Evolutionary conservation across 2,329 filamentous ascomycete species (phyloP), one percentile per base, ranked within the genome.

Genomic region (Helotiales sp.): DNA sequence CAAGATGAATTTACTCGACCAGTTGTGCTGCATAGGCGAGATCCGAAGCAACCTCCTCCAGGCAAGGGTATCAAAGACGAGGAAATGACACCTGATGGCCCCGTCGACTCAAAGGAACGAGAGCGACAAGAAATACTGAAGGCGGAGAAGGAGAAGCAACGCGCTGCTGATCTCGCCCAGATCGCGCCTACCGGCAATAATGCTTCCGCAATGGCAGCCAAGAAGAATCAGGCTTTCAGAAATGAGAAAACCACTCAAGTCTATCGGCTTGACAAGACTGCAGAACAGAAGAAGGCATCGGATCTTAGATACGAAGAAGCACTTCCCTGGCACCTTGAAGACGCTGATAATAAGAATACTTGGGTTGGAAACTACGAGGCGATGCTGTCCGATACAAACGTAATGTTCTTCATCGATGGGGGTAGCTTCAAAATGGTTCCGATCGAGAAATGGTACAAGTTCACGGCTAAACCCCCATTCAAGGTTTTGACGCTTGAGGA

Each of bases 361-460:
- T 98, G 93, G 91, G 87, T 95, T 31, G 95, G 93, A 44, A 89
- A 87, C 56, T 97, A 98, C 67, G 90, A 98, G 67, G 89, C 89
- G 25, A 90, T 92, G 17, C 81, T 98, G 34, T 96, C 93, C 0
- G 88, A 93, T 67, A 87, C 90, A 52, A 90, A 92, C 51, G 88
- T 96, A 63, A 88, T 96, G 54, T 82, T 93, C 36, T 81, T 91
- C 42, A 88, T 91, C 31, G 82, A 86, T 34, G 81, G 85, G 9
- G 80, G 80, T 1, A 85, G 81, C 49, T 95, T 96, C 71, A 86
- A 87, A 58, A 90, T 98, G 85, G 81, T 96, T 2, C 96, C 96
- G 0, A 76, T 98, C 17, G 93, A 99, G 74, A 96, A 97, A 70
- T 97, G 90, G 87, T 99, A 99, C 76, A 89, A 86, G 55, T 96